These are phyloP conservation scores for Hylodesmum podocarpum DNA, from an alignment of 306 rosid species.

Conservation along the genomic window DNA sequence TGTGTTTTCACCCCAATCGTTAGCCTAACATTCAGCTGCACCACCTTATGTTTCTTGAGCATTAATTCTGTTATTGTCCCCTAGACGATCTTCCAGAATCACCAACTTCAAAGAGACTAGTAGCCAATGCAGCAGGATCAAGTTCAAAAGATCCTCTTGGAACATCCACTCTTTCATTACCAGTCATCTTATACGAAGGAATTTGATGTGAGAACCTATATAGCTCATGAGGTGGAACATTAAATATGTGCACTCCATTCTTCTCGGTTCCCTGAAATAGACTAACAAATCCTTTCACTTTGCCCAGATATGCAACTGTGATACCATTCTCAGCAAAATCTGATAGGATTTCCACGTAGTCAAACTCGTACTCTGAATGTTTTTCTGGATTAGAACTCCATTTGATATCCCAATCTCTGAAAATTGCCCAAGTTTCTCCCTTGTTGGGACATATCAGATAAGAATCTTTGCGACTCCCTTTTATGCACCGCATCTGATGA, in stretches of 20 bases:
- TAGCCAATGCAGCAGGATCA: conserved; percentile 76
- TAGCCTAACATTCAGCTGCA: conserved; percentile 23
- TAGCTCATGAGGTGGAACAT: conserved; percentile 54
- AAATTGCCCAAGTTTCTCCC: conserved; percentile 97
- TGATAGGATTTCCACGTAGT: conserved; percentile 68
- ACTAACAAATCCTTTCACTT: conserved; percentile 75
- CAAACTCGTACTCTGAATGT: conserved; percentile 37
- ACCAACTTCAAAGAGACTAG: conserved; percentile 30
- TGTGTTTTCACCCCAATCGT: conserved; percentile 28
- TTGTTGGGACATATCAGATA: conserved; percentile 58
- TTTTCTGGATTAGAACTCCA: conserved; percentile 71
- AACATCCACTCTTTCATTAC: conserved; percentile 69
- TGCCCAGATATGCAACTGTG: conserved; percentile 55
- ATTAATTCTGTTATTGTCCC: background rate
- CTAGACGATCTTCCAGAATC: conserved; percentile 38
- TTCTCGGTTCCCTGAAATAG: conserved; percentile 54
- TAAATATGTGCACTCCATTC: conserved; percentile 36
- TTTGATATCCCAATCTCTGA: conserved; percentile 73
- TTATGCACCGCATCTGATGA: conserved; percentile 57
- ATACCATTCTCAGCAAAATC: conserved; percentile 58
- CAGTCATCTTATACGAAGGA: conserved; percentile 78
- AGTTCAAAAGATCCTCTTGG: conserved; percentile 79
- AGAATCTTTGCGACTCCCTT: conserved; percentile 33
- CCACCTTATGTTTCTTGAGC: background rate
- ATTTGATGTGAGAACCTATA: conserved; percentile 77